A percentile compares a stretch with the other conserved stretches of the same genome.
These are phyloP conservation scores for Colletotrichum plurivorum DNA, from an alignment of 2,329 filamentous ascomycete species.

Conservation along the genomic window DNA sequence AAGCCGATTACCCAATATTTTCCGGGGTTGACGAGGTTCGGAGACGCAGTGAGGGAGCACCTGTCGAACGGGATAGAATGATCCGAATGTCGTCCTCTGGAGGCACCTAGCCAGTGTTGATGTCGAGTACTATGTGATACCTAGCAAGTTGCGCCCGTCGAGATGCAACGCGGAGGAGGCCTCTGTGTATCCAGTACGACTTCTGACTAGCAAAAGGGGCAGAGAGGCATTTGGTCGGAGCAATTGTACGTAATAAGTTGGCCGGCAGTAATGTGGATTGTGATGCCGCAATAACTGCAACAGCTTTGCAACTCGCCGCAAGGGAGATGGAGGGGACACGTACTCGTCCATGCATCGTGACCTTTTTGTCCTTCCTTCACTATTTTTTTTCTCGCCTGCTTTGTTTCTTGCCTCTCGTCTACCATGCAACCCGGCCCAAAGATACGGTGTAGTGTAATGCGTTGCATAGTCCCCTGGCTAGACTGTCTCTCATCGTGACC, in stretches of 20 bases:
- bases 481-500: conserved; percentile 31
- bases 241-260: not conserved
- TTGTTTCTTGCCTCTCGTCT: not conserved
- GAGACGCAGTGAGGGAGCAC: not conserved
- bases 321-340: conserved; percentile 7
- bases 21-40: not conserved
- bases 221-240: not conserved
- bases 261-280: conserved; percentile 7
- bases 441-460: conserved; percentile 6
- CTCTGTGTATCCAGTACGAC: not conserved
- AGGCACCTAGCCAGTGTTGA: not conserved
- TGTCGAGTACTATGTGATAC: conserved; percentile 2
- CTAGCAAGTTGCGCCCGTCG: conserved; percentile 18
- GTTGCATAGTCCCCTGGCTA: not conserved
- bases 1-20: conserved; percentile 11
- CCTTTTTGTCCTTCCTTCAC: not conserved
- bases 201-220: not conserved
- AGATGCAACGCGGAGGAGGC: conserved; percentile 24
- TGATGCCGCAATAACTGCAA: conserved; percentile 33
- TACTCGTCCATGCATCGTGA: conserved; percentile 2
- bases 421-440: not conserved
- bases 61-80: not conserved
- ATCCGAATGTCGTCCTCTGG: not conserved
- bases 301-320: conserved; percentile 13
- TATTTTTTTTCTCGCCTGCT: not conserved